phyloP scores from a whole-genome alignment of 2,329 filamentous ascomycete species.

The Fusarium graminum region DNA sequence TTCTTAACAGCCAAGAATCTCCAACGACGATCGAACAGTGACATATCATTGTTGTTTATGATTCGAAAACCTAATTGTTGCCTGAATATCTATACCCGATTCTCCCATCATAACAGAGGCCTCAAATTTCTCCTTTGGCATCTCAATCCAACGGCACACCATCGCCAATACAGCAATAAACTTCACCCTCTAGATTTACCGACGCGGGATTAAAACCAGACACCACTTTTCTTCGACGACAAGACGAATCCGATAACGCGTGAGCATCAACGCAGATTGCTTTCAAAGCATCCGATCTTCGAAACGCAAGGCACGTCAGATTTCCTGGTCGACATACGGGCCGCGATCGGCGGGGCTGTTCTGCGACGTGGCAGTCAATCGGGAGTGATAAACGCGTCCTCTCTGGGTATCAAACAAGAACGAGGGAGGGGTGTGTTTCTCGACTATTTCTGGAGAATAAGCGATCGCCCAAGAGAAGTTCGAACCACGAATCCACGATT shows the following conservation, averaged over 20 bases:
- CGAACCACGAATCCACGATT: neutral
- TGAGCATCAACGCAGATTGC: conserved; percentile 34
- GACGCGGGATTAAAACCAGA: conserved; percentile 7
- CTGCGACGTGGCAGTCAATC: conserved; percentile 44
- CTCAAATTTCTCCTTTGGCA: conserved; percentile 19
- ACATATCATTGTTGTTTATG: neutral
- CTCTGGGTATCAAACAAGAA: neutral
- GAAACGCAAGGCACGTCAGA: conserved; percentile 27
- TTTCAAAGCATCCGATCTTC: conserved; percentile 14
- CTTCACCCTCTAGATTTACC: conserved; percentile 30
- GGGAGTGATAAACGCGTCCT: conserved; percentile 15
- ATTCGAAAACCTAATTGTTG: neutral
- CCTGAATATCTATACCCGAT: conserved; percentile 5
- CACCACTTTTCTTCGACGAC: neutral
- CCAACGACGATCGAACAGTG: neutral
- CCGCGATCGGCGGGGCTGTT: conserved; percentile 37
- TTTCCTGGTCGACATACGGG: conserved; percentile 34
- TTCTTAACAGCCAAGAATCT: neutral
- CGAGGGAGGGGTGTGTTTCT: neutral
- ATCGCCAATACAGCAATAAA: conserved; percentile 29
- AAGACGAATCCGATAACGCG: conserved; percentile 11
- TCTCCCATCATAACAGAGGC: conserved; percentile 2
- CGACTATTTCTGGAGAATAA: neutral
- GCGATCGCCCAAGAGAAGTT: neutral
- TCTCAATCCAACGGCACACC: conserved; percentile 30